Percentiles rank a stretch among this genome's conserved stretches.
phyloP scores from a whole-genome alignment of 179 eudicot genomes.

The Spergularia azorica region DNA sequence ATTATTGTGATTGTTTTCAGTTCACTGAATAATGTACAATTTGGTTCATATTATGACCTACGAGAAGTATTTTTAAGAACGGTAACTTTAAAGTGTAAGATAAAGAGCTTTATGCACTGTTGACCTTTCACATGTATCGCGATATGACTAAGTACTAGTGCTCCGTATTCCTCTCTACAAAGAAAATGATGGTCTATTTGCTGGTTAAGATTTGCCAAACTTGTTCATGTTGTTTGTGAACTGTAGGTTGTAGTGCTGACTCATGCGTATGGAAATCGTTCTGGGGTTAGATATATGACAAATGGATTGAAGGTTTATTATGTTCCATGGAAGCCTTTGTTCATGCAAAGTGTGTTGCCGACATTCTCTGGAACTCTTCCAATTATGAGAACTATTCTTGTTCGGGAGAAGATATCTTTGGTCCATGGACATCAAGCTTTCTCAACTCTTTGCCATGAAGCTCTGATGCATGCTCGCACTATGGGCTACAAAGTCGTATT shows the following conservation, averaged over 20 bases:
- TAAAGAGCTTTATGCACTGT: neutral
- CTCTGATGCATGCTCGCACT: constrained; percentile 95
- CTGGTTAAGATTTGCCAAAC: neutral
- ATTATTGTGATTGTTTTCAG: neutral
- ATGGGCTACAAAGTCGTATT: constrained; percentile 96
- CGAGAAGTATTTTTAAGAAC: neutral
- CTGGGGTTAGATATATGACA: constrained; percentile 91
- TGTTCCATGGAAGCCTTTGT: constrained; percentile 90
- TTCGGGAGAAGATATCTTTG: constrained; percentile 78
- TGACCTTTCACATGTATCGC: neutral
- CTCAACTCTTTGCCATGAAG: constrained; percentile 96
- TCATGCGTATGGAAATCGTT: constrained; percentile 84
- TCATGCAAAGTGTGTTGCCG: constrained; percentile 92
- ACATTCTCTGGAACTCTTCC: constrained; percentile 91
- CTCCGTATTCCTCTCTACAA: neutral
- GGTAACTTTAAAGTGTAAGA: neutral
- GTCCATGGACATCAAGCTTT: constrained; percentile 99
- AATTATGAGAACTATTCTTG: constrained; percentile 74
- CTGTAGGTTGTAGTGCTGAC: constrained; percentile 91
- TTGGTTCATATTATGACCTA: neutral
- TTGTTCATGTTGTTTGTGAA: constrained; percentile 8
- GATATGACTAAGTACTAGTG: neutral
- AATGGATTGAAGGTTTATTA: constrained; percentile 88
- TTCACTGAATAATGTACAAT: neutral
- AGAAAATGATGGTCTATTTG: neutral